A percentile compares a stretch with the other conserved stretches of the same genome.
Evolutionary conservation across 352 stramenopile species (phyloP).

Genomic region (Aphanomyces invadans): DNA sequence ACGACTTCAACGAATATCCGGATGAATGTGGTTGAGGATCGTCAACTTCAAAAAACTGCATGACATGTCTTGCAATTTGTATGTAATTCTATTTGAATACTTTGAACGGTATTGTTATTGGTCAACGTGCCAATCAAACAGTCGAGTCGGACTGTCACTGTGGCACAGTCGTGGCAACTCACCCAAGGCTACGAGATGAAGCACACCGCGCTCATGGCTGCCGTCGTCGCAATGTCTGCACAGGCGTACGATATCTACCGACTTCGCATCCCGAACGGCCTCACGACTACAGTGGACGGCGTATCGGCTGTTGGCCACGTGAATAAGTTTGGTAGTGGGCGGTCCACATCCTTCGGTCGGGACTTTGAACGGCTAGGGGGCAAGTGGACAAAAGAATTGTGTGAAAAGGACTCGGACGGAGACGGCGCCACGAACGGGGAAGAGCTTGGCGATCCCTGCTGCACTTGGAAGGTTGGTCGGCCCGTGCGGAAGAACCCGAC

Average conservation of each 20-base stretch:
- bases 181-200: too few relatives aligned
- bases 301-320: conserved; percentile 23
- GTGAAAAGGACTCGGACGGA: conserved; percentile 26
- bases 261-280: conserved; percentile 25
- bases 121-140: neutral
- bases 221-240: neutral
- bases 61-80: too few relatives aligned
- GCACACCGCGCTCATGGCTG: neutral
- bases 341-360: conserved; percentile 16
- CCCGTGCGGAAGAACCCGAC: conserved; percentile 25
- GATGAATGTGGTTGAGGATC: too few relatives aligned
- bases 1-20: conserved; percentile 1
- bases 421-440: conserved; percentile 26
- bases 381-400: conserved; percentile 23
- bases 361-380: conserved; percentile 20
- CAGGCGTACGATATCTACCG: conserved; percentile 9
- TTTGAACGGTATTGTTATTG: neutral
- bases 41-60: too few relatives aligned
- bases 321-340: conserved; percentile 19
- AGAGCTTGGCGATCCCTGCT: conserved; percentile 28
- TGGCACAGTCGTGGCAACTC: too few relatives aligned
- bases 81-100: neutral
- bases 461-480: conserved; percentile 14
- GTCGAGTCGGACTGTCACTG: too few relatives aligned
- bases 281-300: conserved; percentile 2